phyloP scores from a whole-genome alignment of 2,329 filamentous ascomycete genomes.

The Chaetothyriales sp. region DNA sequence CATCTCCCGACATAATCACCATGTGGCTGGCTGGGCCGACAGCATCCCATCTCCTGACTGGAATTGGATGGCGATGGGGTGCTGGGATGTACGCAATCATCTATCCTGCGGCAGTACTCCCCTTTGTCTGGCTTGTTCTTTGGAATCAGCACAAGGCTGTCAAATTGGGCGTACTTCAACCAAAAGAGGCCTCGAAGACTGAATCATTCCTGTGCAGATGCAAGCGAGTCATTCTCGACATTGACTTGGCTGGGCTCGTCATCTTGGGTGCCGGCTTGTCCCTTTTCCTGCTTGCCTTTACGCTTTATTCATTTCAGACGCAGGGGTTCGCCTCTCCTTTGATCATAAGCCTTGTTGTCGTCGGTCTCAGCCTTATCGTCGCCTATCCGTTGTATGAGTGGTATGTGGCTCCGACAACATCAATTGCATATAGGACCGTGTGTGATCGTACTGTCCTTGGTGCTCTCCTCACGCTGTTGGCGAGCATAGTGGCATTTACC shows the following conservation, averaged over 20 bases:
- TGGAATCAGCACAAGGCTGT: slow-evolving; percentile 41
- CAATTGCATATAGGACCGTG: slow-evolving; percentile 38
- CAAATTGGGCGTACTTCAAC: slow-evolving; percentile 34
- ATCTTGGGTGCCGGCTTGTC: slow-evolving; percentile 44
- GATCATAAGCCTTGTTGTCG: slow-evolving; percentile 35
- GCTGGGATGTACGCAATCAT: slow-evolving; percentile 47
- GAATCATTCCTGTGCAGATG: slow-evolving; percentile 28
- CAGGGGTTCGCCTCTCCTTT: slow-evolving; percentile 29
- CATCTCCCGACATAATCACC: slow-evolving; percentile 43
- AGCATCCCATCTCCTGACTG: slow-evolving; percentile 33
- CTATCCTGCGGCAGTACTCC: slow-evolving; percentile 38
- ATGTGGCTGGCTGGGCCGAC: slow-evolving; percentile 40
- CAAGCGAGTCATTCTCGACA: slow-evolving; percentile 39
- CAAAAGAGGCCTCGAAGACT: slow-evolving; percentile 20
- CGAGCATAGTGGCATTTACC: slow-evolving; percentile 34
- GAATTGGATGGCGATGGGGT: slow-evolving; percentile 44
- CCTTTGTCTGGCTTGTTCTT: slow-evolving; percentile 37
- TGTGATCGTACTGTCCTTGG: slow-evolving; percentile 34
- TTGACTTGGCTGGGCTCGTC: slow-evolving; percentile 44
- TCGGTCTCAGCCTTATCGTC: slow-evolving; percentile 39
- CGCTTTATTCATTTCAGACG: slow-evolving; percentile 29
- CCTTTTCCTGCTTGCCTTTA: slow-evolving; percentile 50
- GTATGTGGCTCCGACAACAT: slow-evolving; percentile 34
- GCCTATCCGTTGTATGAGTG: slow-evolving; percentile 40
- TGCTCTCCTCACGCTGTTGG: slow-evolving; percentile 34